These are phyloP conservation scores for Francoa sonchifolia DNA, from an alignment of 441 rosid species.

Conservation along the genomic window DNA sequence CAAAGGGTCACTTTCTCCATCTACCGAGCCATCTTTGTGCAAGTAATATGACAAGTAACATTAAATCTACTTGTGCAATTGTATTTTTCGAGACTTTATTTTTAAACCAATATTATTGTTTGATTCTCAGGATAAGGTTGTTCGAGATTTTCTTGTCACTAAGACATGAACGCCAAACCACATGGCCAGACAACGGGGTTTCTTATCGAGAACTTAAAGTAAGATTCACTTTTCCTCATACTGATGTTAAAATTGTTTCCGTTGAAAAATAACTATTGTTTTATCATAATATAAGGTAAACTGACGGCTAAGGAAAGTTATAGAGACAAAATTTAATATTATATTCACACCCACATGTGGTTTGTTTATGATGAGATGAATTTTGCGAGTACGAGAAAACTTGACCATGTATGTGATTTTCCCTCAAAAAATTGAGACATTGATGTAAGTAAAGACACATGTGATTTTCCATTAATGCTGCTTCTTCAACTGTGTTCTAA, in stretches of 20 bases:
- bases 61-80: not conserved
- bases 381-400: too few relatives aligned
- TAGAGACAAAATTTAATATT: too few relatives aligned
- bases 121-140: slow-evolving; percentile 35
- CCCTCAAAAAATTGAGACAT: too few relatives aligned
- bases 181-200: slow-evolving; percentile 16
- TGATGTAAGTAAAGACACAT: too few relatives aligned
- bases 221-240: slow-evolving; percentile 6
- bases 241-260: not conserved
- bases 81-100: not conserved
- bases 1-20: slow-evolving; percentile 64
- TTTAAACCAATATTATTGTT: not conserved
- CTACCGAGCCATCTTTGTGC: slow-evolving; percentile 75
- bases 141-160: slow-evolving; percentile 39
- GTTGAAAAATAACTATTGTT: too few relatives aligned
- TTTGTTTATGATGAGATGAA: too few relatives aligned
- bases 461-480: too few relatives aligned
- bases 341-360: too few relatives aligned
- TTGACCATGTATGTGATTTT: too few relatives aligned
- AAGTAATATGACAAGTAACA: slow-evolving; percentile 44
- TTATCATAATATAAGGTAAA: too few relatives aligned
- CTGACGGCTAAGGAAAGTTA: too few relatives aligned
- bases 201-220: slow-evolving; percentile 78
- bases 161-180: slow-evolving; percentile 15
- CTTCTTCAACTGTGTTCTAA: too few relatives aligned